Evolutionary conservation across 768 basidiomycete genomes (phyloP).

Genomic region (Hypsizygus marmoreus): DNA sequence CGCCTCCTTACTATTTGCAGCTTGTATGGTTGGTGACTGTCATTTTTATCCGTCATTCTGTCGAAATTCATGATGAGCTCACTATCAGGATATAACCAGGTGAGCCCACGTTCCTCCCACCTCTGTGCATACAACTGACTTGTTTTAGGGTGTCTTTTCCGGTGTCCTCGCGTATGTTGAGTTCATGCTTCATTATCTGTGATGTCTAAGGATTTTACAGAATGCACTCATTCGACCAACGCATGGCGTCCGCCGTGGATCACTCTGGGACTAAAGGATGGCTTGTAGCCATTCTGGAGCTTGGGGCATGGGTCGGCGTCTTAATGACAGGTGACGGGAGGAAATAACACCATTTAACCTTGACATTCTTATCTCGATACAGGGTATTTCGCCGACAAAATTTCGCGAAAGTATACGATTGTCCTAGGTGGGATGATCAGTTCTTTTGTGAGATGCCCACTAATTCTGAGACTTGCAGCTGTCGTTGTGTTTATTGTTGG

Average conservation of each 20-base stretch:
- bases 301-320: conserved; percentile 78
- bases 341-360: neutral
- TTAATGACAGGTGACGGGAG: conserved; percentile 55
- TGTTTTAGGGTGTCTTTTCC: conserved; percentile 68
- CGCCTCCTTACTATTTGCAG: conserved; percentile 31
- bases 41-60: conserved; percentile 12
- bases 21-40: conserved; percentile 53
- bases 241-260: conserved; percentile 58
- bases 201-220: conserved; percentile 21
- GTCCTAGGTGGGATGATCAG: conserved; percentile 46
- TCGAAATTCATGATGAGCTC: neutral
- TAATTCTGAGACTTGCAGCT: conserved; percentile 37
- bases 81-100: conserved; percentile 63
- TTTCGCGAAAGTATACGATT: conserved; percentile 76
- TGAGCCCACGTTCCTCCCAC: conserved; percentile 18
- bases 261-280: conserved; percentile 63
- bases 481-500: conserved; percentile 67
- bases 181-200: neutral
- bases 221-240: conserved; percentile 51
- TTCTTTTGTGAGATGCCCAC: neutral
- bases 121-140: neutral
- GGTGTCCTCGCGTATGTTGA: conserved; percentile 58
- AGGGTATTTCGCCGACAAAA: conserved; percentile 67
- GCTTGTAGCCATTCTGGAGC: conserved; percentile 73
- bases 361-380: neutral